Base-by-base conservation (phyloP, 2,329 filamentous ascomycete species). In the Eurotiales sp. region DNA sequence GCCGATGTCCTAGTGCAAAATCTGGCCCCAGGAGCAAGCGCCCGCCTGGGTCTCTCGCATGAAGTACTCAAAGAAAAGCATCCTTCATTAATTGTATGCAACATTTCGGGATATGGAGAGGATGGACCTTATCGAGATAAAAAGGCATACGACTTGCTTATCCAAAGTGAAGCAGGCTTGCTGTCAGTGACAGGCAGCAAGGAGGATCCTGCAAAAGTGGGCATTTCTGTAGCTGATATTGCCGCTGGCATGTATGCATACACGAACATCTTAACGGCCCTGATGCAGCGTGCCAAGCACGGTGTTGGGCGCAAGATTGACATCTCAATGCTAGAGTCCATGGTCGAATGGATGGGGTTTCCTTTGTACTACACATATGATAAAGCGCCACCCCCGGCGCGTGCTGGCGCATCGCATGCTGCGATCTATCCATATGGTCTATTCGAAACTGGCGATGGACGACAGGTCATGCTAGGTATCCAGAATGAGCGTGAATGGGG, bases 291-390 rank as follows among this genome's bases (percentile, higher is more conserved):
- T 0, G 65, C 61, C 1, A 78, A 74, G 55, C 77, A 77, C 0
- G 76, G 77, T 0, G 7, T 22, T 25, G 79, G 79, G 0, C 74
- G 71, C 27, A 68, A 72, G 15, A 70, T 82, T 17, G 79, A 82
- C 39, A 75, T 82, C 14, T 79, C 77, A 1, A 82, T 82, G 79
- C 66, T 82, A 7, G 79, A 82, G 59, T 73, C 74, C 43, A 79
- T 82, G 77, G 69, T 75, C 0, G 79, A 82, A 58, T 82, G 80
- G 79, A 82, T 82, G 79, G 67, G 67, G 0, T 82, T 81, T 43
- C 79, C 78, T 0, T 61, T 80, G 57, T 79, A 82, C 57, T 82
- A 82, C 53, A 65, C 77, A 0, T 77, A 71, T 54, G 63, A 78
- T 2, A 72, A 70, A 2, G 72, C 75, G 2, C 55, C 71, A 0